Evolutionary conservation across 257 asterid species (phyloP).

Genomic region (Nyctanthes arbortristis): DNA sequence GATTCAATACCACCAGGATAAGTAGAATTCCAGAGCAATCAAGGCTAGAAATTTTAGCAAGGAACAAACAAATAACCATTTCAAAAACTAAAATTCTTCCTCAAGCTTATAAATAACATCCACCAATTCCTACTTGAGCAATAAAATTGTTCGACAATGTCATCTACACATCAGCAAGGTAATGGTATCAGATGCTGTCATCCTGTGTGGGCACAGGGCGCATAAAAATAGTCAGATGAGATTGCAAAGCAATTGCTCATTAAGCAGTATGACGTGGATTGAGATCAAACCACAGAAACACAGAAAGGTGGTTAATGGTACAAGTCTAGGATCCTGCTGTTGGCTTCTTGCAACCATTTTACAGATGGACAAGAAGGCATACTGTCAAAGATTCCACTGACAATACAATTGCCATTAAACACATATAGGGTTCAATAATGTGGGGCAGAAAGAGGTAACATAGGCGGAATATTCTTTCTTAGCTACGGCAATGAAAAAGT

Average conservation of each 20-base stretch:
- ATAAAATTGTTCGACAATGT: neutral
- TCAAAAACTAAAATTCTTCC: neutral
- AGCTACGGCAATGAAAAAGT: neutral
- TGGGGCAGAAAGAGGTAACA: neutral
- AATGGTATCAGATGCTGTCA: neutral
- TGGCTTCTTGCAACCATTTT: neutral
- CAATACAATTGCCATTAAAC: neutral
- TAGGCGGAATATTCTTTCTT: neutral
- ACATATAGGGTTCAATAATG: neutral
- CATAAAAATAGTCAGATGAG: neutral
- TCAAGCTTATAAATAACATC: neutral
- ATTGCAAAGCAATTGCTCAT: neutral
- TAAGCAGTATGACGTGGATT: constrained; percentile 1
- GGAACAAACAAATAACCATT: neutral
- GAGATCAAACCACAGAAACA: neutral
- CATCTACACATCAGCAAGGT: neutral
- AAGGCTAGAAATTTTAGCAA: neutral
- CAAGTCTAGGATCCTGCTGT: neutral
- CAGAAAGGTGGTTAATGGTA: neutral
- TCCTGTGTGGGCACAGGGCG: neutral
- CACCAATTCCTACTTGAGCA: neutral
- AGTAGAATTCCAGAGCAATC: neutral
- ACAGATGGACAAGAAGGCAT: neutral
- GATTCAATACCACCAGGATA: neutral
- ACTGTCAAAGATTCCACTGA: neutral